Evolutionary conservation across 2,329 filamentous ascomycete species (phyloP).

Genomic region (Lizonia empirigonia): DNA sequence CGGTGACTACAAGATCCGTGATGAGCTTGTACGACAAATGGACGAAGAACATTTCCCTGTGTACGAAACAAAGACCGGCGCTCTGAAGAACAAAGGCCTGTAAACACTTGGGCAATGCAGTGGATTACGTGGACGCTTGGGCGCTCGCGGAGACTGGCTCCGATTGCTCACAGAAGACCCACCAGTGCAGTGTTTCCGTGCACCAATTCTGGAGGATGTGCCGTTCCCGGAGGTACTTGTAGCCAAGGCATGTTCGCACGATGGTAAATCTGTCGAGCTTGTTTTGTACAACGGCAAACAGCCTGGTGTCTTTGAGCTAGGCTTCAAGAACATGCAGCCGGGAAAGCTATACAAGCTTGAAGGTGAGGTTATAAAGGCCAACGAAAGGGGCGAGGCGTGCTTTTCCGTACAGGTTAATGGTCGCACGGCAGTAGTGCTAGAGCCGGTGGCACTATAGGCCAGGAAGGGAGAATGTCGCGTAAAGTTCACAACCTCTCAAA

Average conservation of each 20-base stretch:
- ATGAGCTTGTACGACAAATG: slow-evolving; percentile 20
- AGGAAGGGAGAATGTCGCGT: no score
- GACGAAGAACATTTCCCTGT: slow-evolving; percentile 22
- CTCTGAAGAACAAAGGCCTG: slow-evolving; percentile 21
- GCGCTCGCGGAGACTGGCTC: slow-evolving; percentile 17
- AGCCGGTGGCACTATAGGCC: no score
- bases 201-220: slow-evolving; percentile 17
- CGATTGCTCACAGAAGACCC: slow-evolving; percentile 17
- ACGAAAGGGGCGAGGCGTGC: slow-evolving; percentile 5
- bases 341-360: slow-evolving; percentile 14
- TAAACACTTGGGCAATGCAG: slow-evolving; percentile 8
- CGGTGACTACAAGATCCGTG: slow-evolving; percentile 18
- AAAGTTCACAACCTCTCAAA: no score
- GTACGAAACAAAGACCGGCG: slow-evolving; percentile 14
- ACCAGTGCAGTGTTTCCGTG: slow-evolving; percentile 12
- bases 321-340: slow-evolving; percentile 20
- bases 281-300: slow-evolving; percentile 20
- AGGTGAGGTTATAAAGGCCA: slow-evolving; percentile 6
- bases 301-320: slow-evolving; percentile 13
- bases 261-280: slow-evolving; percentile 17
- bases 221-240: slow-evolving; percentile 24
- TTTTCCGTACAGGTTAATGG: slow-evolving; percentile 13
- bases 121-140: slow-evolving; percentile 6
- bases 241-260: slow-evolving; percentile 21
- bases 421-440: slow-evolving; percentile 10